Evolutionary conservation across 139 green algal species (phyloP).

Genomic region (Chlorella sp.): DNA sequence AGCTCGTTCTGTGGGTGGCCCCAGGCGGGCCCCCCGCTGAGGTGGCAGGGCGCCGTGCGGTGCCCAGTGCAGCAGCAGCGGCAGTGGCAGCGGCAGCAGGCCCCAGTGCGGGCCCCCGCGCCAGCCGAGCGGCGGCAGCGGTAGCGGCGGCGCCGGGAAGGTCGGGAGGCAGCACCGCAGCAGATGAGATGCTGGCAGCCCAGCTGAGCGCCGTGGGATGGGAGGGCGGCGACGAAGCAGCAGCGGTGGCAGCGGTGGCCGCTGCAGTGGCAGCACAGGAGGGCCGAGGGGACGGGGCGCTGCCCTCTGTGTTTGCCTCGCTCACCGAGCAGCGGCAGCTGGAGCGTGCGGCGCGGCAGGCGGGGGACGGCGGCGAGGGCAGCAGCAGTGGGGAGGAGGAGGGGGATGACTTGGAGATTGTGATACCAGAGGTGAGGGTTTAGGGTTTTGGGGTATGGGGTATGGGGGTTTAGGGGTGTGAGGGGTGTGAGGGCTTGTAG

Average conservation of each 20-base stretch:
- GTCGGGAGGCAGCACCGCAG: background rate
- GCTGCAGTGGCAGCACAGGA: background rate
- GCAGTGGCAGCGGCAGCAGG: background rate
- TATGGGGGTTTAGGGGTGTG: too few relatives aligned
- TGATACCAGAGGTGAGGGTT: conserved; percentile 45
- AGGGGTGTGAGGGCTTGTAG: too few relatives aligned
- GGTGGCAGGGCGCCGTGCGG: background rate
- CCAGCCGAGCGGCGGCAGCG: background rate
- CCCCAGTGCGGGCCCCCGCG: background rate
- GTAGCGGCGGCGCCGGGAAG: too few relatives aligned
- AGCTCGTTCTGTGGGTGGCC: too few relatives aligned
- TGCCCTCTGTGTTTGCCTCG: conserved; percentile 3
- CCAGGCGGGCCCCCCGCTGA: too few relatives aligned
- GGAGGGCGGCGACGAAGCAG: background rate
- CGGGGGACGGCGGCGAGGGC: background rate
- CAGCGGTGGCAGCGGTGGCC: background rate
- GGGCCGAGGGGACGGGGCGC: background rate
- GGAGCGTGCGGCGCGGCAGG: background rate
- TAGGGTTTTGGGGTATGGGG: too few relatives aligned
- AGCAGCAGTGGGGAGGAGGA: background rate
- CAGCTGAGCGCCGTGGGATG: conserved; percentile 28
- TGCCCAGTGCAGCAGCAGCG: background rate
- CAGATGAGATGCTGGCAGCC: conserved; percentile 44
- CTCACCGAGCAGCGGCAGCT: background rate
- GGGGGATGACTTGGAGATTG: conserved; percentile 39